Evolutionary conservation across 2,329 filamentous ascomycete genomes (phyloP).

Genomic region (Alternaria sp.): DNA sequence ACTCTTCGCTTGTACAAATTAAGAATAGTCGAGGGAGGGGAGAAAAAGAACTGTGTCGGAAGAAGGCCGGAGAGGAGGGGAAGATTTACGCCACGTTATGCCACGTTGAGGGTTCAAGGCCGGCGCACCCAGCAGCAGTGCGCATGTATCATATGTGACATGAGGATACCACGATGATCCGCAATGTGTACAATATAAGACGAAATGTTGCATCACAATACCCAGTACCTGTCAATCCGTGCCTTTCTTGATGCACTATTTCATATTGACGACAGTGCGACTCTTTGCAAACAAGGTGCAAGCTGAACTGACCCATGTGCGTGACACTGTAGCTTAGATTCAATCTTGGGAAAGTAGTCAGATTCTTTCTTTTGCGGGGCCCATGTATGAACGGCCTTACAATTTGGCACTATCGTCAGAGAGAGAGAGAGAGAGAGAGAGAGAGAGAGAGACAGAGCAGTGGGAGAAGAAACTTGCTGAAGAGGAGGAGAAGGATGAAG

Average conservation of each 20-base stretch:
- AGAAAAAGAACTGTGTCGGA: constrained; percentile 2
- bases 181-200: constrained; percentile 22
- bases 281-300: background rate
- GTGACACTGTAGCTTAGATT: background rate
- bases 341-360: too few relatives aligned
- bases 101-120: background rate
- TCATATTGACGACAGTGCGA: background rate
- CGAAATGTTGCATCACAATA: constrained; percentile 17
- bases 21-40: background rate
- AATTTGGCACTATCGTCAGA: too few relatives aligned
- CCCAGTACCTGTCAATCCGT: background rate
- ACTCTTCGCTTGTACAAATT: constrained; percentile 29
- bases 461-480: too few relatives aligned
- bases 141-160: constrained; percentile 33
- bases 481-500: too few relatives aligned
- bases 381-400: too few relatives aligned
- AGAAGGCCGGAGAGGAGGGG: constrained; percentile 4
- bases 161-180: constrained; percentile 19
- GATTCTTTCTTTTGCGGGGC: too few relatives aligned
- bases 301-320: background rate
- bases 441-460: too few relatives aligned
- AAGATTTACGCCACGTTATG: constrained; percentile 1
- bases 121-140: constrained; percentile 11
- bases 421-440: too few relatives aligned
- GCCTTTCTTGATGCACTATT: background rate